phyloP scores from a whole-genome alignment of 805 yeast species.

The Metschnikowia rubicola region DNA sequence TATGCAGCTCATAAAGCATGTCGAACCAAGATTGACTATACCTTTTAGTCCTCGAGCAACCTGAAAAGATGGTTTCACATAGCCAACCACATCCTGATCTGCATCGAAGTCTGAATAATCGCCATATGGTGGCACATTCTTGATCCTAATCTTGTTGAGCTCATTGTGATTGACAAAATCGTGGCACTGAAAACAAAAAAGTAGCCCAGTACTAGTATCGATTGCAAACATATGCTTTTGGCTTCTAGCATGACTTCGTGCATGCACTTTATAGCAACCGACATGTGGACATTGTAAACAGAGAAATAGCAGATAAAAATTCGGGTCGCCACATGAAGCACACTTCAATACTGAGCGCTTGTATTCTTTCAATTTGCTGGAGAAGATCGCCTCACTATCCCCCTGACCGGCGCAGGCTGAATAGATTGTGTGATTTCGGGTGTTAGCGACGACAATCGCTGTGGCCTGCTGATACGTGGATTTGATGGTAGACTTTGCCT shows the following conservation, averaged over 20 bases:
- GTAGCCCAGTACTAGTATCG: conserved; percentile 61
- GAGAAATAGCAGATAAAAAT: conserved; percentile 48
- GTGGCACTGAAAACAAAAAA: conserved; percentile 78
- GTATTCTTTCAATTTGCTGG: conserved; percentile 35
- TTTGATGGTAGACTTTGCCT: conserved; percentile 47
- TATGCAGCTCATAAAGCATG: conserved; percentile 95
- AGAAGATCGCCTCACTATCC: conserved; percentile 38
- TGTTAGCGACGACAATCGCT: conserved; percentile 39
- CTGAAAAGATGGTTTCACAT: conserved; percentile 42
- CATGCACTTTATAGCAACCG: conserved; percentile 55
- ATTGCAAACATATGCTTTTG: conserved; percentile 44
- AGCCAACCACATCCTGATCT: conserved; percentile 12
- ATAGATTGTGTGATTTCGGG: conserved; percentile 17
- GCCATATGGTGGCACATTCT: conserved; percentile 4
- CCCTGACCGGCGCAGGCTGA: conserved; percentile 29
- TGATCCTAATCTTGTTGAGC: conserved; percentile 50
- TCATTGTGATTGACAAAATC: conserved; percentile 63
- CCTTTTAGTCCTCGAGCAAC: conserved; percentile 84
- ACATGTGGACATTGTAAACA: conserved; percentile 77
- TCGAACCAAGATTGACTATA: conserved; percentile 90
- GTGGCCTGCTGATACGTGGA: conserved; percentile 51
- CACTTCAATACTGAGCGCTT: conserved; percentile 48
- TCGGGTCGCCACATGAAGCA: conserved; percentile 42
- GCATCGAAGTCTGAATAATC: not conserved
- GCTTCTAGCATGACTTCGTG: conserved; percentile 29